Base-by-base conservation (phyloP, 768 basidiomycete species). In the Trichaptum fuscoviolaceum region DNA sequence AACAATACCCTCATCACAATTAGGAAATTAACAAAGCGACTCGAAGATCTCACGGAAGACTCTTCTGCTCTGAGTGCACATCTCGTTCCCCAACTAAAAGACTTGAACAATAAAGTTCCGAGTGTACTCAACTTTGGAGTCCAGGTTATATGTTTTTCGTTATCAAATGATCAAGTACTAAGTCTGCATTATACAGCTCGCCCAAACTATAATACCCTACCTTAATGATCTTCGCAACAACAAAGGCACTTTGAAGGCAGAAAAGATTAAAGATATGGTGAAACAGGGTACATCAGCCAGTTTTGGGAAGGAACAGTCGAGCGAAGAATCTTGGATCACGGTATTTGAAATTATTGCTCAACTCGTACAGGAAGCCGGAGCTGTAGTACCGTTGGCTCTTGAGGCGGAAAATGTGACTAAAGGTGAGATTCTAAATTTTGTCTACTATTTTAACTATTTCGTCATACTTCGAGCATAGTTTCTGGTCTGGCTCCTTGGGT, bases 121-220 rank as follows among this genome's bases (percentile, higher is more conserved):
- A 92, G 92, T 67, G 84, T 95, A 10, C 89, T 95, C 69, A 93
- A 96, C 77, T 93, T 96, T 74, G 93, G 93, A 73, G 92, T 97
- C 65, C 91, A 92, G 64, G 94, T 93, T 67, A 64, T 88, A 65
- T 3, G 64, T 6, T 74, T 35, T 42, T 63, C 26, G 7, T 24
- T 6, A 52, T 18, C 20, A 26, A 42, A 64, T 24, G 12, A 36
- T 42, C 2, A 15, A 62, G 35, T 4, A 58, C 1, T 24, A 36
- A 18, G 69, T 23, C 67, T 25, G 26, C 63, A n/a, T 20, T 35
- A 57, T 66, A 0, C 64, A 96, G 93, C 85, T 98, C 61, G 95
- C 96, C 0, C 94, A 96, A 82, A 84, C 88, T 73, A 90, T 94
- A 35, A 91, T 92, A 80, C 89, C 88, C 0, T 92, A 99, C 74